Evolutionary conservation across 371 early-diverging fungal species (phyloP), one percentile per base, ranked within the genome.

Genomic region (Cladochytrium tenue): DNA sequence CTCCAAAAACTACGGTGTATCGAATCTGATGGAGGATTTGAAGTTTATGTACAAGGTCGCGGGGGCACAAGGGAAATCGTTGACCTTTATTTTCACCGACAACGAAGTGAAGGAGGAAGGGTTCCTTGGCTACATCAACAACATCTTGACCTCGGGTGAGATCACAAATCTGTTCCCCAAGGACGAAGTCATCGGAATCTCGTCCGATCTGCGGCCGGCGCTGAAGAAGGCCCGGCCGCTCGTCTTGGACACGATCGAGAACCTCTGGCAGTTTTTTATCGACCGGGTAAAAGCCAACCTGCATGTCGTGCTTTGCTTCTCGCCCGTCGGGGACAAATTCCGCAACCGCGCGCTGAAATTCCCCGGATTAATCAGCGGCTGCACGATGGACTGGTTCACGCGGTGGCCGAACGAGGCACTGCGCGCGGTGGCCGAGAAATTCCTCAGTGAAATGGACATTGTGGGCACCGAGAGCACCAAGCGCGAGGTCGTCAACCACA

Each of bases 371-470:
- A 72, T 85, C 28, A 84, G 84, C 68, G 80, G 82, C 70, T 74
- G 74, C 23, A 80, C 81, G 23, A 86, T 85, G 55, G 85, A 85
- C 68, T 86, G 79, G 77, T 86, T 86, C 67, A 75, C 81, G 0
- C 80, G 79, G 51, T 86, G 86, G 86, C 83, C 85, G 1, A 80
- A 83, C 59, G 85, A 83, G 51, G 86, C 86, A 0, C 71, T 85
- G 36, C 53, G 73, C 31, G 86, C 82, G 71, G 86, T 85, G 20
- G 82, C 86, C 2, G 27, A 60, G 17, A 79, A 80, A 55, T 81
- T 80, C 60, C 66, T 85, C 4, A 63, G 69, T 15, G 82, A 82
- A 60, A 76, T 87, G 73, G 87, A 85, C 20, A 79, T 87, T 56
- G 82, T 73, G 31, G 67, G 77, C 53, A 72, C 83, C 17, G 84